These are phyloP conservation scores for Debaryomycetaceae sp. DNA, from an alignment of 1,139 yeast species.

Conservation along the genomic window DNA sequence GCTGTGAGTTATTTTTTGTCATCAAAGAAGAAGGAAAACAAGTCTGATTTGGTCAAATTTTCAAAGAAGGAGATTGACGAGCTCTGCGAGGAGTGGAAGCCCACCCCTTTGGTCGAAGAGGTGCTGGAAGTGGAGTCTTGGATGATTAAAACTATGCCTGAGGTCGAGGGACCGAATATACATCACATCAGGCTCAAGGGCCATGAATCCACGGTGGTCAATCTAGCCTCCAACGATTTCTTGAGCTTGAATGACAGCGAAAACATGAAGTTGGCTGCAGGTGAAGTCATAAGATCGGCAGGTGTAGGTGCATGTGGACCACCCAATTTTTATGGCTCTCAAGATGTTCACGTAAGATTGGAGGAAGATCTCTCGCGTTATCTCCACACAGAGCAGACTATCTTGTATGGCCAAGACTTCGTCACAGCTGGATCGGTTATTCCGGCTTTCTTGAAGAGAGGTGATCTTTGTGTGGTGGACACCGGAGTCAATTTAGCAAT, in stretches of 20 bases:
- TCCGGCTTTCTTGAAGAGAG: constrained; percentile 93
- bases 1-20: constrained; percentile 83
- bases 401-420: constrained; percentile 90
- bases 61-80: constrained; percentile 73
- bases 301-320: constrained; percentile 99
- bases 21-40: constrained; percentile 76
- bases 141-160: constrained; percentile 63
- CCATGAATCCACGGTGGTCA: constrained; percentile 38
- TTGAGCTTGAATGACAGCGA: constrained; percentile 53
- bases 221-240: constrained; percentile 64
- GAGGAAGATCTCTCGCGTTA: constrained; percentile 74
- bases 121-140: constrained; percentile 52
- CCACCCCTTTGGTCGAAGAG: constrained; percentile 71
- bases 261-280: constrained; percentile 53
- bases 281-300: constrained; percentile 55
- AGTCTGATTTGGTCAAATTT: constrained; percentile 66
- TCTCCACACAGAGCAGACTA: constrained; percentile 73
- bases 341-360: constrained; percentile 81
- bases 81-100: constrained; percentile 85
- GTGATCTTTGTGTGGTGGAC: constrained; percentile 89
- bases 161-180: constrained; percentile 54
- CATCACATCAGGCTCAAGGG: constrained; percentile 38
- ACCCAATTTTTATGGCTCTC: constrained; percentile 95
- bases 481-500: constrained; percentile 71
- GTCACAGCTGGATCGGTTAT: constrained; percentile 93